phyloP scores from a whole-genome alignment of 78 protist species.

The Protostelium mycophagum region DNA sequence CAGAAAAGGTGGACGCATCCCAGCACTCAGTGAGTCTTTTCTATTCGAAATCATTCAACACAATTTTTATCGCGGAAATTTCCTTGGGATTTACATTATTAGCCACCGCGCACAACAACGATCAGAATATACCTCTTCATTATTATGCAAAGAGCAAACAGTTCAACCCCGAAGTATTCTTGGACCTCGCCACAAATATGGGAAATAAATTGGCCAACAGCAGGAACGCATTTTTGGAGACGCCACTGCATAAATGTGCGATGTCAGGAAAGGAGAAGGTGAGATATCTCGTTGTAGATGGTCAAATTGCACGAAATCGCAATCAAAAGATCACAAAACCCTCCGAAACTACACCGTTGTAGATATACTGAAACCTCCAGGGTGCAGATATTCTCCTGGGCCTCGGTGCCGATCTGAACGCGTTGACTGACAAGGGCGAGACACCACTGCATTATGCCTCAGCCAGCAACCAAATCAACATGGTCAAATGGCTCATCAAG shows the following conservation, averaged over 20 bases:
- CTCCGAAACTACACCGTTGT: no score
- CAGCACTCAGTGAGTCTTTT: background rate
- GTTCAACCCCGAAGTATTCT: background rate
- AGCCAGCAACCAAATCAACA: no score
- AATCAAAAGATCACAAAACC: no score
- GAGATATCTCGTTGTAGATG: background rate
- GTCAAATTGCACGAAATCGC: background rate
- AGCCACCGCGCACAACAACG: background rate
- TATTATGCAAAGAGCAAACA: background rate
- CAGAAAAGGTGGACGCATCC: background rate
- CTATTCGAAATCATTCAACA: background rate
- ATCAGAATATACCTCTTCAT: background rate
- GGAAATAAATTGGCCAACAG: background rate
- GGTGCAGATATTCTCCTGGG: background rate
- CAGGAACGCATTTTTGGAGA: background rate
- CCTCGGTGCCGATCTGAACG: background rate
- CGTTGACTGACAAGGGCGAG: background rate
- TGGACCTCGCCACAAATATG: background rate
- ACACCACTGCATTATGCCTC: background rate
- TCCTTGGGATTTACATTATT: background rate
- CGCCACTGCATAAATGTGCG: background rate
- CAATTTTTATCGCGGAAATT: background rate
- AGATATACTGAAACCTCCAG: no score
- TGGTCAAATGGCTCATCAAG: background rate
- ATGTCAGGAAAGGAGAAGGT: background rate